Evolutionary conservation across 169 alveolate species (phyloP).

Genomic region (Cryptosporidium sp.): DNA sequence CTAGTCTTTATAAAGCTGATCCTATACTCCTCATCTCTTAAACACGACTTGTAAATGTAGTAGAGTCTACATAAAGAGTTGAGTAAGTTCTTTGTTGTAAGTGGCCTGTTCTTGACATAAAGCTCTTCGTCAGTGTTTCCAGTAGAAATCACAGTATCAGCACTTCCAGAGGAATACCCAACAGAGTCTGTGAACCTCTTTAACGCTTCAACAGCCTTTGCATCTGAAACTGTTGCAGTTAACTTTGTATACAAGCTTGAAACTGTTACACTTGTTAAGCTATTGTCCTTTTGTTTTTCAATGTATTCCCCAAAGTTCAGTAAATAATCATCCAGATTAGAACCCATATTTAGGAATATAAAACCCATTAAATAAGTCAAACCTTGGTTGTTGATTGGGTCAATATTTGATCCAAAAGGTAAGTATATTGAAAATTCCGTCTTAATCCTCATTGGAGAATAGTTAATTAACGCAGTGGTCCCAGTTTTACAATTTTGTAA

Average conservation of each 20-base stretch:
- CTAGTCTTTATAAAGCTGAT: conserved; percentile 36
- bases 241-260: conserved; percentile 37
- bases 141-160: background rate
- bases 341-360: conserved; percentile 31
- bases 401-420: conserved; percentile 47
- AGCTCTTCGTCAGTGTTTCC: background rate
- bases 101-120: background rate
- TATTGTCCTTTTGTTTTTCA: conserved; percentile 4
- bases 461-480: conserved; percentile 30
- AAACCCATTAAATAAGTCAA: conserved; percentile 56
- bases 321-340: conserved; percentile 16
- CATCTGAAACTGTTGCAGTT: conserved; percentile 13
- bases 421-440: conserved; percentile 52
- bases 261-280: conserved; percentile 32
- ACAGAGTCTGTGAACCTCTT: conserved; percentile 9
- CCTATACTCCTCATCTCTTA: conserved; percentile 45
- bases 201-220: background rate
- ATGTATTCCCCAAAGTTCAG: conserved; percentile 25
- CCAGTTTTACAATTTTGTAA: conserved; percentile 43
- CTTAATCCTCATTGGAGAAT: conserved; percentile 47
- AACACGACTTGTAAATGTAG: conserved; percentile 49
- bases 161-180: background rate
- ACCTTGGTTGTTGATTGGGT: conserved; percentile 36
- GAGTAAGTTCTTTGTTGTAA: conserved; percentile 10
- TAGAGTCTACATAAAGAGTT: conserved; percentile 35